Base-by-base conservation (phyloP, 1,284 basidiomycete genomes). In the Moniliella sp. region DNA sequence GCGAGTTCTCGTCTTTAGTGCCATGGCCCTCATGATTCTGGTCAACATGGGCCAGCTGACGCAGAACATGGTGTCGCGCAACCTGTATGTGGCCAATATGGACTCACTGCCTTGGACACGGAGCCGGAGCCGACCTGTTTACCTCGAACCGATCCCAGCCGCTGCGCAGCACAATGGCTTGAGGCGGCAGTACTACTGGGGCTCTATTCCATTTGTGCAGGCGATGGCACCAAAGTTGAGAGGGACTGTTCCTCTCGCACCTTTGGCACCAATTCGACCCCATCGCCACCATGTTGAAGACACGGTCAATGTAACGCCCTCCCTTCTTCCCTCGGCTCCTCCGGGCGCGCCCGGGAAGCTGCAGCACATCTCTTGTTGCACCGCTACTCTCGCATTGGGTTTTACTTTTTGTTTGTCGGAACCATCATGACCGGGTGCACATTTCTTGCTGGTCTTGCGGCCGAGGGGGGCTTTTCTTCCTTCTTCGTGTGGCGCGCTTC, bases 21-120 rank as follows among this genome's bases (percentile, higher is more conserved):
- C 55, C 8, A 48, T 50, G 27, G 39, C 47, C 19, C 40, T 58
- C 14, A 38, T 35, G 18, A 46, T 58, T 12, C 36, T 58, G 18
- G 50, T 42, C 32, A 53, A 56, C 42, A 46, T 57, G 15, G 48
- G 51, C 13, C 53, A 57, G 34, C 28, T 57, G 10, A 43, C 49
- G 21, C 33, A 47, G 28, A 58, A 58, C 44, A 47, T 58, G 28
- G 55, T 58, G 13, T 40, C 55, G 2, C 46, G 53, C 13, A 45
- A 51, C 45, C 50, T 58, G 30, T 40, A 43, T 14, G 43, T 39
- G 18, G 44, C 46, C 31, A 26, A 19, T 10, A 33, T 53, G n/a
- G n/a, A n/a, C n/a, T n/a, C n/a, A n/a, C n/a, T n/a, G n/a, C n/a
- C n/a, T n/a, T n/a, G n/a, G n/a, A n/a, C n/a, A n/a, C n/a, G n/a